Evolutionary conservation across 768 basidiomycete genomes (phyloP).

Genomic region (Suillus discolor): DNA sequence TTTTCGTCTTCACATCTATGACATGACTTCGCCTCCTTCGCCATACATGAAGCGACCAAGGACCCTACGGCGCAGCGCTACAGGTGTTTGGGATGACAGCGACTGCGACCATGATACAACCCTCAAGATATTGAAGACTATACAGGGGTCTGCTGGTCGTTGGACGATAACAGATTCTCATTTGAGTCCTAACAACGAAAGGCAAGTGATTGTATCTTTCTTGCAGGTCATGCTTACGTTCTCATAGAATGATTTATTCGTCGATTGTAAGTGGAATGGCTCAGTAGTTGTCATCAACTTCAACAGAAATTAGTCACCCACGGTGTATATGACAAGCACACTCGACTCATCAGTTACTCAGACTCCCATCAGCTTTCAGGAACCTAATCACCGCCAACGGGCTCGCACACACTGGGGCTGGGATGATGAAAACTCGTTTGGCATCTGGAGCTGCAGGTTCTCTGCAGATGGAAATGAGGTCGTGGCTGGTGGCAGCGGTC

Average conservation of each 20-base stretch:
- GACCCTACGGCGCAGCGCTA: constrained; percentile 17
- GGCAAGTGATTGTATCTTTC: constrained; percentile 42
- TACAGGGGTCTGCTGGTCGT: constrained; percentile 72
- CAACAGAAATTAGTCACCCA: constrained; percentile 54
- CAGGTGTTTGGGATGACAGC: constrained; percentile 25
- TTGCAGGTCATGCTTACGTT: constrained; percentile 9
- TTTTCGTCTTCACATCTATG: constrained; percentile 88
- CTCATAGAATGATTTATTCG: constrained; percentile 84
- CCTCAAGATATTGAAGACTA: constrained; percentile 58
- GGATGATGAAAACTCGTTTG: constrained; percentile 53
- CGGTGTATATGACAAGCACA: constrained; percentile 75
- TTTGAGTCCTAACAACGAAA: constrained; percentile 85
- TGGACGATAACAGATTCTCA: constrained; percentile 98
- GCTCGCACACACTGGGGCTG: constrained; percentile 35
- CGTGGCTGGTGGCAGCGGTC: constrained; percentile 87
- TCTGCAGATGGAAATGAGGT: constrained; percentile 97
- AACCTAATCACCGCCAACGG: constrained; percentile 41
- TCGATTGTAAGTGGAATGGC: constrained; percentile 62
- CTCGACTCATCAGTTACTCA: constrained; percentile 62
- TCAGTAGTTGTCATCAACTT: constrained; percentile 10
- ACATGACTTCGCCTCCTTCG: constrained; percentile 57
- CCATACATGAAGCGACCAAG: constrained; percentile 21
- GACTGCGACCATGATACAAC: constrained; percentile 49
- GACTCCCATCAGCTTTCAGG: constrained; percentile 61
- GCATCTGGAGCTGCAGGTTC: constrained; percentile 94